Conservation (phyloP, 169 alveolate genomes). For the Cryptosporidium baileyi region DNA sequence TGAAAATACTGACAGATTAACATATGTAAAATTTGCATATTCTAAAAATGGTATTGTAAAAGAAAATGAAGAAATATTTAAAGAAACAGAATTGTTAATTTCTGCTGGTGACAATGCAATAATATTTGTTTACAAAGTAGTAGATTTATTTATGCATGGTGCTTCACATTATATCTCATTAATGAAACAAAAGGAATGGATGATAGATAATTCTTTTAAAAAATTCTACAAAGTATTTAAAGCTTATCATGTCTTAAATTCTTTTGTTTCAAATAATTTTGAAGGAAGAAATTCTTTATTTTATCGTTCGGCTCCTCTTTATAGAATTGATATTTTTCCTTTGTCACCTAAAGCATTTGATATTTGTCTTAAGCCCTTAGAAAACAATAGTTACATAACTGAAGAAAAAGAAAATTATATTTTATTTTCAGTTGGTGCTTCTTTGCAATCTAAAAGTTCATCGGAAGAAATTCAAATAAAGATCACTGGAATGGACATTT, state of each 20-base stretch:
- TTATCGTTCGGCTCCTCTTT: conserved; percentile 35
- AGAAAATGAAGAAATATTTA: neutral
- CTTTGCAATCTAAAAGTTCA: conserved; percentile 10
- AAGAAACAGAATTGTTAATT: conserved; percentile 24
- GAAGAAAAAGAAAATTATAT: neutral
- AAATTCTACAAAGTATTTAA: neutral
- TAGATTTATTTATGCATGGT: conserved; percentile 42
- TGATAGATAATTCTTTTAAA: neutral
- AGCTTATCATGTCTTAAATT: neutral
- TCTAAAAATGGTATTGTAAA: neutral
- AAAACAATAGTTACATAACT: neutral
- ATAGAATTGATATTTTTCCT: conserved; percentile 46
- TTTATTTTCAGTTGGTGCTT: conserved; percentile 48
- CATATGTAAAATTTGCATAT: conserved; percentile 50
- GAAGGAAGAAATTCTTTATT: conserved; percentile 13
- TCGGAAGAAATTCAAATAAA: conserved; percentile 34
- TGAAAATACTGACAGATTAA: conserved; percentile 39
- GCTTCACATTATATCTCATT: neutral
- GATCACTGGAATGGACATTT: neutral
- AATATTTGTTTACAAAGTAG: conserved; percentile 21
- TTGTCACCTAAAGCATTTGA: conserved; percentile 64
- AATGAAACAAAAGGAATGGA: neutral
- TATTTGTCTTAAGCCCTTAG: conserved; percentile 27
- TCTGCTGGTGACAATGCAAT: conserved; percentile 66
- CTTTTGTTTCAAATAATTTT: neutral